phyloP scores from a whole-genome alignment of 805 yeast genomes.

The Yamadazyma paraphyllophila region DNA sequence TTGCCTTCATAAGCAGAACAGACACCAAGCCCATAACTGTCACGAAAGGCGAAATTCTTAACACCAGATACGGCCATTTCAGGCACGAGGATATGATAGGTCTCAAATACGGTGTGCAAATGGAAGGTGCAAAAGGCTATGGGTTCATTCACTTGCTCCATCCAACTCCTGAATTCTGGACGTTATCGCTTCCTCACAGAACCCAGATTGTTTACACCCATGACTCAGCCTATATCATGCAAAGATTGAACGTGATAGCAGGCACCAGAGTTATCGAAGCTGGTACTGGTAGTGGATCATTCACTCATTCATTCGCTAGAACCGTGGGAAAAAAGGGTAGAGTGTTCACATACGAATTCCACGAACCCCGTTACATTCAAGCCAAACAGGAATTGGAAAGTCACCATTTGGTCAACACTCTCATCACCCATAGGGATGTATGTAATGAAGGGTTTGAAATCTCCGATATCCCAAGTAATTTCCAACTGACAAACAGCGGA shows the following conservation, averaged over 20 bases:
- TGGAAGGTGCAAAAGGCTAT: conserved; percentile 68
- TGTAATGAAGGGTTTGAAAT: conserved; percentile 81
- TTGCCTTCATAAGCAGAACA: conserved; percentile 82
- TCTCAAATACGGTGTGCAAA: conserved; percentile 77
- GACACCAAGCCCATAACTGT: conserved; percentile 73
- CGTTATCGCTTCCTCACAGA: conserved; percentile 91
- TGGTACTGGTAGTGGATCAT: conserved; percentile 97
- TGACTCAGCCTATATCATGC: conserved; percentile 88
- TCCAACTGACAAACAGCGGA: conserved; percentile 18
- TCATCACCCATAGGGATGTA: conserved; percentile 86
- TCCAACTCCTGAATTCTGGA: conserved; percentile 96
- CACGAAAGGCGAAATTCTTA: conserved; percentile 56
- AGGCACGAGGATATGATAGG: conserved; percentile 86
- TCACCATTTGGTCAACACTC: conserved; percentile 66
- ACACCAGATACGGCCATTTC: conserved; percentile 88
- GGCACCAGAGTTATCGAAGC: conserved; percentile 89
- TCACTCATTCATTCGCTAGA: conserved; percentile 89
- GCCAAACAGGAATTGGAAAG: conserved; percentile 73
- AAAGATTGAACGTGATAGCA: conserved; percentile 69
- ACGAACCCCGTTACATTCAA: conserved; percentile 75
- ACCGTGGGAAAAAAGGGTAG: conserved; percentile 61
- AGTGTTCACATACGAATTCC: conserved; percentile 87
- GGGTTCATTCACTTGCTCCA: conserved; percentile 86
- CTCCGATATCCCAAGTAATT: conserved; percentile 26
- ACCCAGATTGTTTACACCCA: conserved; percentile 97